Base-by-base conservation (phyloP, 2,329 filamentous ascomycete genomes). In the Albophoma yamanashiensis region DNA sequence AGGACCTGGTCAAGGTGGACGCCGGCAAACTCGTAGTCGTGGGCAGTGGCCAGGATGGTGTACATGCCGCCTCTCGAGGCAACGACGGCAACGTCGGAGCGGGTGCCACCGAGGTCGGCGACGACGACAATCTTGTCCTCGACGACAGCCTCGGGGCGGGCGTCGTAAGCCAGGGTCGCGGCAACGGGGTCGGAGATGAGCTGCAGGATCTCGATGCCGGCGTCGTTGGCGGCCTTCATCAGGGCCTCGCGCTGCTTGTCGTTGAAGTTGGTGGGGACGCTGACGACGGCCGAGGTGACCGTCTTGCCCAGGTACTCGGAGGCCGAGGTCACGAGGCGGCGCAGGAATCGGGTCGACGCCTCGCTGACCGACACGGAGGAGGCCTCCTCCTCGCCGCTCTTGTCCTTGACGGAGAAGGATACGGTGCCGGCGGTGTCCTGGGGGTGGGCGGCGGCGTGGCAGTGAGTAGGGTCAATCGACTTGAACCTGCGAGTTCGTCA, bases 21-120 rank as follows among this genome's bases (percentile, higher is more conserved):
- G 70, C 94, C 94, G 60, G 90, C 87, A 67, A 93, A 89, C 71
- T 97, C 92, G 77, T 96, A 97, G 80, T 99, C 94, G 79, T 97
- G 94, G 38, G 89, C 86, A 15, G 93, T 96, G 25, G 94, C 92
- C 61, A 99, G 82, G 68, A 97, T 87, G 62, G 91, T 97, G 82
- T 97, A 97, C 80, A 97, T 93, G 72, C 94, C 94, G 64, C 92
- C 92, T 74, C 93, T 86, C 69, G 90, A 96, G 64, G 92, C 91
- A 65, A 99, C 80, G 57, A 99, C 89, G 52, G 93, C 86, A 60
- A 96, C 89, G 73, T 99, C 94, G 34, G 92, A 95, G 67, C 93
- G 87, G 58, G 90, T 97, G 66, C 92, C 93, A 69, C 94, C 94
- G 55, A 99, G 81, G 70, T 99, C 94, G 61, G 91, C 92, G 27